Conservation (phyloP, 371 early-diverging fungal species). For the Dinochytrium kinnereticum region DNA sequence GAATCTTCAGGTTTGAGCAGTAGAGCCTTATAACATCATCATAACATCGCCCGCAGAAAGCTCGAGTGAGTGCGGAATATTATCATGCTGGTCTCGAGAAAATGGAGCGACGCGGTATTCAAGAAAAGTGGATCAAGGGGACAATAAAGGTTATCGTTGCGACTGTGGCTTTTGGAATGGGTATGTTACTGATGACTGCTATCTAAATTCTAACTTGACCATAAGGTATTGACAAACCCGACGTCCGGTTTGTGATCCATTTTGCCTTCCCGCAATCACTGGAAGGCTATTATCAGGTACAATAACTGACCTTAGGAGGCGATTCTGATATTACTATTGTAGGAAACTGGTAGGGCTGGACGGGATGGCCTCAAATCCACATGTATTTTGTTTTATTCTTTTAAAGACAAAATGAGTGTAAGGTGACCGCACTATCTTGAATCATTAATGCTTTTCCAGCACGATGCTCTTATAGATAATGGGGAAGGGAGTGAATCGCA, state of each 20-base stretch:
- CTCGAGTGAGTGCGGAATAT: slow-evolving; percentile 54
- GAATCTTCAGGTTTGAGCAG: slow-evolving; percentile 51
- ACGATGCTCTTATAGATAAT: slow-evolving; percentile 80
- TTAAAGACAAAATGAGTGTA: slow-evolving; percentile 72
- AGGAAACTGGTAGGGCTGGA: slow-evolving; percentile 98
- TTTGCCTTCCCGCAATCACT: slow-evolving; percentile 93
- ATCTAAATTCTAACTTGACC: not conserved
- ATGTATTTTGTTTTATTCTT: slow-evolving; percentile 91
- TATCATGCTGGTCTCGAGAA: slow-evolving; percentile 97
- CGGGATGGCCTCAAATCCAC: slow-evolving; percentile 90
- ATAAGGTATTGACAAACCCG: slow-evolving; percentile 95
- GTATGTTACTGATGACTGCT: slow-evolving; percentile 28
- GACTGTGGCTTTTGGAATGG: slow-evolving; percentile 99
- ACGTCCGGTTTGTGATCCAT: slow-evolving; percentile 99
- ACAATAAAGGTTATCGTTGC: slow-evolving; percentile 92
- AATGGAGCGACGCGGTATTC: slow-evolving; percentile 83
- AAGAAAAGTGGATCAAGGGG: slow-evolving; percentile 87
- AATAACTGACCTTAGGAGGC: not conserved
- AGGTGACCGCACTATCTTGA: slow-evolving; percentile 34
- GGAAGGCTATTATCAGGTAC: slow-evolving; percentile 97
- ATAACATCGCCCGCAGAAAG: slow-evolving; percentile 23
- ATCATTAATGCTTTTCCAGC: slow-evolving; percentile 52
- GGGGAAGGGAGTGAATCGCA: slow-evolving; percentile 85
- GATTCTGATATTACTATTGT: not conserved
- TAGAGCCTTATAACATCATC: not conserved